Base-by-base conservation (phyloP, 169 alveolate species). In the Plasmodium fragile region DNA sequence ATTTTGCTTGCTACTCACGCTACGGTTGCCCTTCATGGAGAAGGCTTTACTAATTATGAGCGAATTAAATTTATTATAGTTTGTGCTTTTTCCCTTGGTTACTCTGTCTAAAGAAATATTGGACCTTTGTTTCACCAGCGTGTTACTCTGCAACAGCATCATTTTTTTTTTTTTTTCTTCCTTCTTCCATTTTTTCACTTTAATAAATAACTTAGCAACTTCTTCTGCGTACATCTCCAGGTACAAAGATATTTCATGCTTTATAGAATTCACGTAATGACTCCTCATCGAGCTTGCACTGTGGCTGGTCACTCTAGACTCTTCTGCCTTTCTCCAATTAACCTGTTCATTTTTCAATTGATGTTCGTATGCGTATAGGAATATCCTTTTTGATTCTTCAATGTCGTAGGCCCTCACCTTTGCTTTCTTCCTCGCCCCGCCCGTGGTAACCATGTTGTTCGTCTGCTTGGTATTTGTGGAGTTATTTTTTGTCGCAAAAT, bases 91-190 rank as follows among this genome's bases (percentile, higher is more conserved):
- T n/a, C 93, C 28, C 78, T 84, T 84, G 32, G 93, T 84, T 84
- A 84, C 36, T 72, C 93, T 84, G 59, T 84, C 81, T 75, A 84
- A 59, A 25, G 93, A 84, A 30, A 84, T 84, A 36, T 84, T 84
- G 18, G 93, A 84, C 25, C 65, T 45, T 73, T 84, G 93, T 32
- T 49, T 84, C 75, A 73, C 93, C 10, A 84, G 39, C 30, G 75
- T 22, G 59, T 8, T 84, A 52, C 78, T 73, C 71, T 84, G 93
- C 49, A 84, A 45, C 30, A 53, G 45, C 39, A 84, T 36, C 34
- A 84, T n/a, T 59, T 84, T 84, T 73, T 84, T 84, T 82, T 82
- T 82, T 65, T 84, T 84, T 84, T 84, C 93, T 72, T 84, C 93
- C 59, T 45, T 84, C 59, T 84, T 84, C 84, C 83, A 84, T 59